Base-by-base conservation (phyloP, 306 rosid genomes). In the Phaseolus lunatus region DNA sequence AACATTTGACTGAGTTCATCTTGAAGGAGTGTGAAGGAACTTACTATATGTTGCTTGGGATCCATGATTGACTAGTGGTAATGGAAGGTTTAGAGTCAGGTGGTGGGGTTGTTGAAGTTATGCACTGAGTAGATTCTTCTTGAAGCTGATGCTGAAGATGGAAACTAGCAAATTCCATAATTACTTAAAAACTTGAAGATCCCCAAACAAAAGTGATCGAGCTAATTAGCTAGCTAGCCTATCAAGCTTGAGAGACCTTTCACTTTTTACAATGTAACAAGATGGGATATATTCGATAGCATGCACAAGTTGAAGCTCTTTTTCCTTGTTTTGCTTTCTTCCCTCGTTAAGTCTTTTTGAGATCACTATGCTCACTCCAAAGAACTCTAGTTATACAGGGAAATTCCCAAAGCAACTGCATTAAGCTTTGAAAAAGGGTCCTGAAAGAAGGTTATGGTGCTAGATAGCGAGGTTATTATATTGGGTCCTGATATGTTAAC, bases 91-190 rank as follows among this genome's bases (percentile, higher is more conserved):
- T 73, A 73, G 48, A 26, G 29, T 72, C 57, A 26, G 33, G 11
- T 66, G 37, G 59, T 62, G 69, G 71, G 71, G 49, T 75, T 14
- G 62, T 14, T 18, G 79, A 75, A 75, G 62, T 31, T 47, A 35
- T 12, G 9, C 56, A 35, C 72, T 50, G 72, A 70, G 13, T 18
- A 61, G 45, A 50, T 41, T 70, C 73, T 50, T 76, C 73, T 79
- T 70, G 83, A 31, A 71, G 78, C 57, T 79, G 78, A 79, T 79
- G 83, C 72, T 71, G 83, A 27, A 71, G 66, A 64, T 50, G 67
- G 49, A 80, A 72, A 57, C 78, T 52, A 2, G 67, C 26, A 80
- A 43, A 63, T 68, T 80, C 83, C 83, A 80, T 80, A 63, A 11
- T 15, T 43, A 7, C 14, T 49, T 39, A 26, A 63, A 49, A 31